These are phyloP conservation scores for Golubevia sp. DNA, from an alignment of 1,284 basidiomycete genomes.

Conservation along the genomic window DNA sequence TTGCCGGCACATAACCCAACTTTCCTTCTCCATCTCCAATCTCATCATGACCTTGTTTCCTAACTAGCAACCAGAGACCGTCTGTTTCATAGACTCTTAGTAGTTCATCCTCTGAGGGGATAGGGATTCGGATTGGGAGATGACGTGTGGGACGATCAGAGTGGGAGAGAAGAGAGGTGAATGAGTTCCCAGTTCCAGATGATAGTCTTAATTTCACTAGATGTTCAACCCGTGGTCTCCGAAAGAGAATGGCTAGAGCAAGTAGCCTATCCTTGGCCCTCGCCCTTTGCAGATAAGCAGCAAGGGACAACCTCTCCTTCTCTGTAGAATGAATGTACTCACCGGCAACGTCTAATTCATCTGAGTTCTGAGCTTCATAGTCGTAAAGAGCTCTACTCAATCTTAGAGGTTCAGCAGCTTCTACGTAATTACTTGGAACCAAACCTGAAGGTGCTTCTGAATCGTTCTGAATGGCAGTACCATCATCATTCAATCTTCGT, in stretches of 20 bases:
- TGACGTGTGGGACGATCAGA: too few relatives aligned
- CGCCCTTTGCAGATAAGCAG: too few relatives aligned
- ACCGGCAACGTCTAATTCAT: constrained; percentile 41
- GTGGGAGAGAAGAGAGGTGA: too few relatives aligned
- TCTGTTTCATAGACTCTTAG: constrained; percentile 50
- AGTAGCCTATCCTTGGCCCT: too few relatives aligned
- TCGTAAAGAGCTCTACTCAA: constrained; percentile 52
- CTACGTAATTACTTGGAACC: constrained; percentile 59
- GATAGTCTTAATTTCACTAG: too few relatives aligned
- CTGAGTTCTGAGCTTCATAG: constrained; percentile 51
- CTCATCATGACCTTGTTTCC: constrained; percentile 43
- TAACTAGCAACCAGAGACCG: constrained; percentile 52
- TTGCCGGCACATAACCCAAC: constrained; percentile 52
- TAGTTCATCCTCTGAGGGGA: constrained; percentile 35
- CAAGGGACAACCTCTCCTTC: background rate
- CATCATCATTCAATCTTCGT: constrained; percentile 24
- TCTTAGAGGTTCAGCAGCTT: constrained; percentile 48
- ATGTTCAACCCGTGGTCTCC: too few relatives aligned
- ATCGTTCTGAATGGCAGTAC: constrained; percentile 20
- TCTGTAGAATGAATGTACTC: background rate
- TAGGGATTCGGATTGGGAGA: too few relatives aligned
- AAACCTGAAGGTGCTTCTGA: constrained; percentile 32
- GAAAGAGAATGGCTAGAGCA: too few relatives aligned
- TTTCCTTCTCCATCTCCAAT: constrained; percentile 35
- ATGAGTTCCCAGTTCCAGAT: too few relatives aligned